Conservation (phyloP, 208 protist genomes). For the Leishmania turanica region DNA sequence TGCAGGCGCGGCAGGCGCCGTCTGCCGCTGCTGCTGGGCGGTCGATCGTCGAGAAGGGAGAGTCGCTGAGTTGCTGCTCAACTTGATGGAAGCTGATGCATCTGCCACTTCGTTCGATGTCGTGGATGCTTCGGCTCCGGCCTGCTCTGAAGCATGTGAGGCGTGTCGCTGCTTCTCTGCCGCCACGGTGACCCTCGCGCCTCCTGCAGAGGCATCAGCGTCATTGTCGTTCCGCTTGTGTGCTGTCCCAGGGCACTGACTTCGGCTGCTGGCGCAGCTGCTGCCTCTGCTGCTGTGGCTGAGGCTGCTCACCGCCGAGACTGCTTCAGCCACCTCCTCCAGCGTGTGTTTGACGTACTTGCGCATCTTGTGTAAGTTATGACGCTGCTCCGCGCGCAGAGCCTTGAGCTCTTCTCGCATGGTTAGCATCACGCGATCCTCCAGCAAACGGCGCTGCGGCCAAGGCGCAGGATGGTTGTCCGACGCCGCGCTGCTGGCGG, state of each 20-base stretch:
- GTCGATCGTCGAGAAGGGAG: neutral
- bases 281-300: constrained; percentile 13
- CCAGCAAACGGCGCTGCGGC: neutral
- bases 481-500: neutral
- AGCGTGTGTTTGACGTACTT: constrained; percentile 15
- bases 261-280: neutral
- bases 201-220: neutral
- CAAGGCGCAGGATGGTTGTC: neutral
- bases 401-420: constrained; percentile 21
- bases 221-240: neutral
- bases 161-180: neutral
- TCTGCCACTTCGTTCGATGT: neutral
- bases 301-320: neutral
- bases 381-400: constrained; percentile 22
- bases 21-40: neutral
- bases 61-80: neutral
- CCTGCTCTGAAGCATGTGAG: neutral
- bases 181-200: neutral
- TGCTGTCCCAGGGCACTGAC: neutral
- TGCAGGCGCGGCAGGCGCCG: constrained; percentile 12
- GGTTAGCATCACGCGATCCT: neutral
- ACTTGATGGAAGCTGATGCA: neutral
- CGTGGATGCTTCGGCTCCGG: no score
- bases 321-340: constrained; percentile 4
- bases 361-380: constrained; percentile 20